Evolutionary conservation across 169 alveolate genomes (phyloP), one percentile per base, ranked within the genome.

Genomic region (Plasmodium coatneyi): DNA sequence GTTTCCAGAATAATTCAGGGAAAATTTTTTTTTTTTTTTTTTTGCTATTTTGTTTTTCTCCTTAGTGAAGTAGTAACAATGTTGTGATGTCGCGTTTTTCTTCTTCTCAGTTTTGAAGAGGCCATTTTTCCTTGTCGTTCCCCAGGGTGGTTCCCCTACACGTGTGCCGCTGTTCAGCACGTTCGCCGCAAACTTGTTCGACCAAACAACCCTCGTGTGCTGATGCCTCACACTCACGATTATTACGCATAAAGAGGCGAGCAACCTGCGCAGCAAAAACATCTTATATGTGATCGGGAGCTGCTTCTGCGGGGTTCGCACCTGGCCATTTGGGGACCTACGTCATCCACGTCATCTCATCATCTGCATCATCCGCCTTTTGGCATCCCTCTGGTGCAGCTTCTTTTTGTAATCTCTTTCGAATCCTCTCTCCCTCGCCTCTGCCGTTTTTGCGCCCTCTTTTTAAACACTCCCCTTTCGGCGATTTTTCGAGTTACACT

Each of bases 11-110:
- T 80, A 76, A 78, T 92, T 83, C 74, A 83, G 80, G 7, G 82
- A 41, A 76, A 76, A 92, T 56, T 56, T 84, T 60, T 92, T 83
- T 71, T 84, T 84, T 22, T 30, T 52, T 46, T 92, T 83, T 70
- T 84, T 92, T 79, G 56, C 28, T 34, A 84, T 82, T 25, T 70
- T 34, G 19, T 92, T 83, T 60, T 76, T 92, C 71, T 74, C 92
- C 76, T 76, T 83, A 1, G 70, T 39, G 43, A 52, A 86, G 46
- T 41, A 25, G 71, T 70, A 92, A 16, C 36, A 49, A n/a, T 74
- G 80, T n/a, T 83, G 32, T 30, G 41, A 34, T 82, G 83, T 52
- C 60, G 16, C n/a, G 5, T 66, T 66, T 66, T 66, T 3, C 36
- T 66, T 66, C 76, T 66, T 19, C 14, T 66, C 76, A 2, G n/a